phyloP scores from a whole-genome alignment of 2,329 filamentous ascomycete genomes.

The Rasamsonia emersonii region DNA sequence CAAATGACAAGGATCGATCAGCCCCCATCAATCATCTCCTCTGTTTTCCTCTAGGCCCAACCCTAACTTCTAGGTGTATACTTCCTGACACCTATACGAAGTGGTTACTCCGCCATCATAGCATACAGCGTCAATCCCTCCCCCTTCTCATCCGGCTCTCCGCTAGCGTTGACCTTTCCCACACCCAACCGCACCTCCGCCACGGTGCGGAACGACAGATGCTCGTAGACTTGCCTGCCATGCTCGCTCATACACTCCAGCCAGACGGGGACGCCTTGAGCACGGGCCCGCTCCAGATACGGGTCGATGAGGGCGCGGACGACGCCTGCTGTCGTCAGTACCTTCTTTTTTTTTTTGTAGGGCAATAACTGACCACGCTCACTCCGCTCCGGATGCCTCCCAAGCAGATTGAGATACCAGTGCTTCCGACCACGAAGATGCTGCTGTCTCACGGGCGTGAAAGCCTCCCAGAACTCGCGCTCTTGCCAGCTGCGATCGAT shows the following conservation, averaged over 20 bases:
- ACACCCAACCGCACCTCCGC: conserved; percentile 1
- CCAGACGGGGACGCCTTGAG: not conserved
- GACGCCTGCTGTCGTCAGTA: not conserved
- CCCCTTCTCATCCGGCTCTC: conserved; percentile 1
- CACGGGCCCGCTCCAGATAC: conserved; percentile 1
- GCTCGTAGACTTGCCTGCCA: conserved; percentile 2
- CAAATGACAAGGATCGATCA: too few species aligned
- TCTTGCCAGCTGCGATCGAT: not conserved
- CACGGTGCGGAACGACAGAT: conserved; percentile 3
- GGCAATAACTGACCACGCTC: not conserved
- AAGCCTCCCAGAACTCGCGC: not conserved
- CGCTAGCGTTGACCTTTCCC: conserved; percentile 1
- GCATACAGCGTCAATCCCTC: conserved; percentile 2
- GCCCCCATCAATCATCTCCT: too few species aligned
- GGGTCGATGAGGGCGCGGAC: conserved; percentile 3
- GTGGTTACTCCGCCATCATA: conserved; percentile 4
- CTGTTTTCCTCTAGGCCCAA: too few species aligned
- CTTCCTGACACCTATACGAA: too few species aligned
- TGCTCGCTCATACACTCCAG: conserved; percentile 3
- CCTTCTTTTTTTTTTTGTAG: not conserved
- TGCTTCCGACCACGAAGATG: conserved; percentile 1
- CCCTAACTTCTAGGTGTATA: too few species aligned
- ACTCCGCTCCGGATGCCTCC: conserved; percentile 3
- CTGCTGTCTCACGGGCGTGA: conserved; percentile 1
- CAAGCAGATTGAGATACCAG: conserved; percentile 5